These are phyloP conservation scores for Saturnispora serradocipensis DNA, from an alignment of 805 yeast species.

Conservation along the genomic window DNA sequence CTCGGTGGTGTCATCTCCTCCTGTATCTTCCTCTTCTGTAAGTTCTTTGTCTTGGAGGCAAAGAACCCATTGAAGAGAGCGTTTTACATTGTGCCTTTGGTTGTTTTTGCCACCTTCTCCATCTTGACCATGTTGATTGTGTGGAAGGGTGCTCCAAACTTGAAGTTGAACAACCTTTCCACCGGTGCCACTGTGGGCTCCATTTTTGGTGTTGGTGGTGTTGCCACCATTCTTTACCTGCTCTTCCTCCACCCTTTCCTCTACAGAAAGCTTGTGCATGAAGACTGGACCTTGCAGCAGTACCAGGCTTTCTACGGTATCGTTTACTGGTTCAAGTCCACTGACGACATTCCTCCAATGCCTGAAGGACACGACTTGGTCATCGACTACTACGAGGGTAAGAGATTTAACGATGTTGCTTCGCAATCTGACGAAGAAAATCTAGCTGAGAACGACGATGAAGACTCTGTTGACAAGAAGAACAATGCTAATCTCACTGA, in stretches of 20 bases:
- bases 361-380: constrained; percentile 49
- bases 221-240: constrained; percentile 42
- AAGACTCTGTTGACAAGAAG: neutral
- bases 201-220: constrained; percentile 56
- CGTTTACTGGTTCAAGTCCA: constrained; percentile 40
- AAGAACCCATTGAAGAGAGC: constrained; percentile 48
- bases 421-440: constrained; percentile 2
- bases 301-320: constrained; percentile 54
- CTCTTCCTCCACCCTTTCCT: constrained; percentile 52
- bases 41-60: constrained; percentile 52
- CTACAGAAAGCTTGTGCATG: constrained; percentile 46
- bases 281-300: constrained; percentile 60
- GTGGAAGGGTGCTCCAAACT: constrained; percentile 72
- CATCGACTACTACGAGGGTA: constrained; percentile 59
- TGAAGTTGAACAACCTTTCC: constrained; percentile 45
- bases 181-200: constrained; percentile 46
- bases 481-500: constrained; percentile 13
- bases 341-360: constrained; percentile 54
- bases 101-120: constrained; percentile 51
- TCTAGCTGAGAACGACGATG: constrained; percentile 11
- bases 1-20: constrained; percentile 59
- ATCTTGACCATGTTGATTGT: constrained; percentile 68
- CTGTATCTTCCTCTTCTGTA: constrained; percentile 48
- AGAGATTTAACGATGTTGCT: constrained; percentile 26
- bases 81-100: constrained; percentile 46